phyloP scores from a whole-genome alignment of 768 basidiomycete genomes.

The Agaricus blazei region DNA sequence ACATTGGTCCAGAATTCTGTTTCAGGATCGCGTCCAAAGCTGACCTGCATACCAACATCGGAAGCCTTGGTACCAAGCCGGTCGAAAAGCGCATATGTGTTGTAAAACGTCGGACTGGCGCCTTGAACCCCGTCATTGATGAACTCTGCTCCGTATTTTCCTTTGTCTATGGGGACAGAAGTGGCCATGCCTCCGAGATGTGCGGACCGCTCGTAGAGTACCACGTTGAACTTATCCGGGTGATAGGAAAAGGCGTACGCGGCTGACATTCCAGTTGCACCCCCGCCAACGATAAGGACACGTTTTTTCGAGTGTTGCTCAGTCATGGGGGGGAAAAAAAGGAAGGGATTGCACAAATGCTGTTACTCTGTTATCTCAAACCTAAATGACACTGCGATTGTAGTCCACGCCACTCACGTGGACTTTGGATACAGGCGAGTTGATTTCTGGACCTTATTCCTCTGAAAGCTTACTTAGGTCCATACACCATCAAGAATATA shows the following conservation, averaged over 20 bases:
- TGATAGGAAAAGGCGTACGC: conserved; percentile 26
- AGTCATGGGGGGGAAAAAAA: background rate
- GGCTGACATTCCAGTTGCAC: conserved; percentile 27
- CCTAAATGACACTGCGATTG: no score
- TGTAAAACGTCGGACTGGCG: conserved; percentile 25
- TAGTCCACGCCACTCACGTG: no score
- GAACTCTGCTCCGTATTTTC: conserved; percentile 23
- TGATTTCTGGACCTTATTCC: no score
- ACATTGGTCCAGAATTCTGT: conserved; percentile 27
- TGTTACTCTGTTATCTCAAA: no score
- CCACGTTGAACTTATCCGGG: conserved; percentile 22
- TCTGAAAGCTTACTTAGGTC: no score
- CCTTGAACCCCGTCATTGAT: conserved; percentile 31
- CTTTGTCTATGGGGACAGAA: conserved; percentile 19
- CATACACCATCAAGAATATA: no score
- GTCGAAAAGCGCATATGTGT: conserved; percentile 27
- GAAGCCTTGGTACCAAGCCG: conserved; percentile 22
- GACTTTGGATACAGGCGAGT: no score
- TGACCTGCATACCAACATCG: conserved; percentile 27
- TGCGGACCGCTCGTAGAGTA: conserved; percentile 24
- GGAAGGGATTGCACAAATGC: background rate
- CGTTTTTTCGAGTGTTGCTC: conserved; percentile 13
- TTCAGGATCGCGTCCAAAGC: conserved; percentile 23
- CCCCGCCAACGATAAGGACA: conserved; percentile 25
- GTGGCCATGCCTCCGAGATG: conserved; percentile 26